Base-by-base conservation (phyloP, 169 alveolate species). In the Toxoplasma gondii region DNA sequence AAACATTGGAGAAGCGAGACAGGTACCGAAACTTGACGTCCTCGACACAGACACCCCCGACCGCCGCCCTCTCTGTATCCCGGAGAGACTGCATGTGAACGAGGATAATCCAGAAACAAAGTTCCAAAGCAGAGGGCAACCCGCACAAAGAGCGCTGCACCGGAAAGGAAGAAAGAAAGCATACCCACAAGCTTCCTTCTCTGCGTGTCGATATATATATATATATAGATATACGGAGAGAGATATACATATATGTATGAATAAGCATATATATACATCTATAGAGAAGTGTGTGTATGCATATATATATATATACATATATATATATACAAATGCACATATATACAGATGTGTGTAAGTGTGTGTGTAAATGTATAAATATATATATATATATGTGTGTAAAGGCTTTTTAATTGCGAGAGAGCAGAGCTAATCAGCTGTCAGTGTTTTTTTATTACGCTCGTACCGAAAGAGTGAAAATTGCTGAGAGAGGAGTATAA, bases 1-100 rank as follows among this genome's bases (percentile, higher is more conserved):
- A 54, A 91, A 91, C 39, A 81, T 95, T 58, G 97, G 96, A 45
- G 97, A 96, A 39, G 92, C 96, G 39, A 93, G 95, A 53, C 97
- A 96, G 95, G 97, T 96, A 86, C 36, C 44, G 82, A 49, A 12
- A 49, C 58, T 49, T 4, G 12, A 4, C 58, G 22, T 49, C 4
- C 58, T 4, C 58, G 58, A 4, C 22, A 12, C 58, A 49, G 58
- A 49, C 58, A 4, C 58, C 4, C 22, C 12, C 12, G 58, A 49
- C 58, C 12, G 58, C 22, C 58, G 58, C 22, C 58, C 58, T 49
- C 12, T 49, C 22, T 49, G 4, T 12, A 49, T 49, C 58, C 12
- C 58, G 4, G 58, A 4, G 58, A 49, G 58, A 12, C 58, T 7
- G 58, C 4, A 49, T 49, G 58, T 49, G 58, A 12, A 49, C 4